phyloP scores from a whole-genome alignment of 2,329 filamentous ascomycete species.

The Nakataea oryzae region DNA sequence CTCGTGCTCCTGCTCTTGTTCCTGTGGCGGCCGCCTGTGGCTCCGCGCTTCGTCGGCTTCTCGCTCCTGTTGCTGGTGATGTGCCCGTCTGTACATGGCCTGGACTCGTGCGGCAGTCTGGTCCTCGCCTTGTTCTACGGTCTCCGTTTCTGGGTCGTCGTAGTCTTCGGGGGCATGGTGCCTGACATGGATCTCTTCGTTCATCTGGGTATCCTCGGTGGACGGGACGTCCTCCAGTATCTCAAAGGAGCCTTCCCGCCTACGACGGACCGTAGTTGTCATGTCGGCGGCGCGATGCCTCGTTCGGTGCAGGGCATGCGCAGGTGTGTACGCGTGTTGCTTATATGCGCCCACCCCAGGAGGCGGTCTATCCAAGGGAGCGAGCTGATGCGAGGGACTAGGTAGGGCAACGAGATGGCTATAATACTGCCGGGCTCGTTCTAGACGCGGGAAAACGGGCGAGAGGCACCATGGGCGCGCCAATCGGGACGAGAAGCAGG shows the following conservation, averaged over 20 bases:
- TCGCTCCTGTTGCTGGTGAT: constrained; percentile 1
- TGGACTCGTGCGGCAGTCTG: not conserved
- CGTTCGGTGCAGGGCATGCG: not conserved
- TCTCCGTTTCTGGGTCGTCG: constrained; percentile 16
- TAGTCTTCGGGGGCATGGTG: constrained; percentile 16
- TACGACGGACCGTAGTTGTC: constrained; percentile 13
- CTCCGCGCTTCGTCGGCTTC: not conserved
- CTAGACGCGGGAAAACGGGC: not conserved
- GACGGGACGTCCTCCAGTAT: constrained; percentile 38
- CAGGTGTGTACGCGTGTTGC: not conserved
- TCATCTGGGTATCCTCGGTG: constrained; percentile 40
- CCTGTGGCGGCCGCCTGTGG: not conserved
- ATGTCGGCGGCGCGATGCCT: constrained; percentile 4
- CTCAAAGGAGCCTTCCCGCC: constrained; percentile 28
- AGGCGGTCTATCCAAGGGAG: not conserved
- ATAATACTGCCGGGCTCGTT: not conserved
- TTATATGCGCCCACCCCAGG: not conserved
- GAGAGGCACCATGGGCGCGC: not conserved
- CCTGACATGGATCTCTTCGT: constrained; percentile 24
- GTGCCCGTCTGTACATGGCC: not conserved
- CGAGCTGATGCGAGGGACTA: not conserved
- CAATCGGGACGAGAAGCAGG: too few relatives aligned
- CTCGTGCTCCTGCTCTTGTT: not conserved
- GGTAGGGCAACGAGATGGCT: not conserved
- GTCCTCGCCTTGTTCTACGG: constrained; percentile 13